A percentile compares a stretch with the other conserved stretches of the same genome.
Evolutionary conservation across 1,284 basidiomycete genomes (phyloP).

Genomic region (Mycosarcoma maydis): DNA sequence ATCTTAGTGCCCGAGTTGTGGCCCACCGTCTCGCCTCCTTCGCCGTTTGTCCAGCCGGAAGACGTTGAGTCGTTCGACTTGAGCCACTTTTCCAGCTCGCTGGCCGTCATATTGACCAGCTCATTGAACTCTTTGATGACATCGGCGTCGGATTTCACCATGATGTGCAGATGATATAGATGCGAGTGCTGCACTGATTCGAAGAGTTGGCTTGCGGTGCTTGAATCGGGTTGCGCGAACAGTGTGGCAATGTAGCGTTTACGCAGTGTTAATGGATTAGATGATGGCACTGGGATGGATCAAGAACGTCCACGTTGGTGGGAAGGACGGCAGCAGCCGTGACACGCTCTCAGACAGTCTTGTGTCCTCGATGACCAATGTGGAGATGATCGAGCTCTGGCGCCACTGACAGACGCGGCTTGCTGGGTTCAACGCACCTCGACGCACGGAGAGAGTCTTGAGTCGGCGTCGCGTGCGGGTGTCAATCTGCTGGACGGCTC

Average conservation of each 20-base stretch:
- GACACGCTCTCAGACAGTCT: too few species aligned
- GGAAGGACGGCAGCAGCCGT: too few species aligned
- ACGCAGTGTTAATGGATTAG: too few species aligned
- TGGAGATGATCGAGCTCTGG: conserved; percentile 6
- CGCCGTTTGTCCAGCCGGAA: conserved; percentile 56
- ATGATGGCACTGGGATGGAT: neutral
- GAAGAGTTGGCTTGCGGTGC: neutral
- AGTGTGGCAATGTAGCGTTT: neutral
- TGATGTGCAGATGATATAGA: conserved; percentile 15
- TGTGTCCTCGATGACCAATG: neutral
- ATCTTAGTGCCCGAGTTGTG: conserved; percentile 59
- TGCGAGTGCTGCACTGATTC: neutral
- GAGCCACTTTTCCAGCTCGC: conserved; percentile 63
- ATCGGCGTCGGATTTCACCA: conserved; percentile 53
- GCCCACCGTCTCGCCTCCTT: conserved; percentile 55
- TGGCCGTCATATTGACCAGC: conserved; percentile 65
- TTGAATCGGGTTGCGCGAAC: neutral
- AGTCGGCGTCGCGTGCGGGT: neutral
- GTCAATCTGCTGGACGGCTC: neutral
- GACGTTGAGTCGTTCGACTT: conserved; percentile 53
- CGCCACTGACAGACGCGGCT: neutral
- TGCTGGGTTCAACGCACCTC: too few species aligned
- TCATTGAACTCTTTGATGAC: conserved; percentile 60
- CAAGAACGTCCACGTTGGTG: too few species aligned
- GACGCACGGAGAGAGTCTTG: neutral